A percentile compares a stretch with the other conserved stretches of the same genome.
Evolutionary conservation across 148 eudicot genomes (phyloP).

Genomic region (Camellia granthamiana): DNA sequence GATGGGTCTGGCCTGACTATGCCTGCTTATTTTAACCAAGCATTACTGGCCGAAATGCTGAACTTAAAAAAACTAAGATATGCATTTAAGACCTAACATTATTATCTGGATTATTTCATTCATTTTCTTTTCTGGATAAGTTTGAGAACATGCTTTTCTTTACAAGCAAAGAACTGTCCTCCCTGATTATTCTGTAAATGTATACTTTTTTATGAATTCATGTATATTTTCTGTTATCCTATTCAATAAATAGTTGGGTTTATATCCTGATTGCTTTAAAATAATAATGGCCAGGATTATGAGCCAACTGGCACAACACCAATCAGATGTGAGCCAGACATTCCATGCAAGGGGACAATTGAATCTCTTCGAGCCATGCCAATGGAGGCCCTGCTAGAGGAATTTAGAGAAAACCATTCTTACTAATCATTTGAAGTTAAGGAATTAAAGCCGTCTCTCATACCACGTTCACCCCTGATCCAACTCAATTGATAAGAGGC

Average conservation of each 20-base stretch:
- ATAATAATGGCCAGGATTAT: conserved; percentile 54
- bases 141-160: background rate
- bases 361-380: conserved; percentile 86
- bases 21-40: background rate
- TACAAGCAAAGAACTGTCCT: background rate
- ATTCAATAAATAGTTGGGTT: background rate
- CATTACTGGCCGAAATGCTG: background rate
- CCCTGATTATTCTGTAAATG: background rate
- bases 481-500: conserved; percentile 49
- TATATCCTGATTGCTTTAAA: background rate
- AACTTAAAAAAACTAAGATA: background rate
- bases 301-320: conserved; percentile 91
- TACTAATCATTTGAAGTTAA: conserved; percentile 62
- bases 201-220: no score
- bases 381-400: conserved; percentile 75
- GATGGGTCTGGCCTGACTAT: background rate
- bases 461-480: conserved; percentile 78
- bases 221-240: background rate
- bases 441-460: conserved; percentile 56
- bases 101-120: background rate
- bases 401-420: conserved; percentile 78
- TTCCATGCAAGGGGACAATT: conserved; percentile 79
- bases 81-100: background rate
- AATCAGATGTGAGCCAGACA: conserved; percentile 58
- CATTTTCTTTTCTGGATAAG: background rate